Conservation (phyloP, 768 basidiomycete genomes). For the Tremella yokohamensis region DNA sequence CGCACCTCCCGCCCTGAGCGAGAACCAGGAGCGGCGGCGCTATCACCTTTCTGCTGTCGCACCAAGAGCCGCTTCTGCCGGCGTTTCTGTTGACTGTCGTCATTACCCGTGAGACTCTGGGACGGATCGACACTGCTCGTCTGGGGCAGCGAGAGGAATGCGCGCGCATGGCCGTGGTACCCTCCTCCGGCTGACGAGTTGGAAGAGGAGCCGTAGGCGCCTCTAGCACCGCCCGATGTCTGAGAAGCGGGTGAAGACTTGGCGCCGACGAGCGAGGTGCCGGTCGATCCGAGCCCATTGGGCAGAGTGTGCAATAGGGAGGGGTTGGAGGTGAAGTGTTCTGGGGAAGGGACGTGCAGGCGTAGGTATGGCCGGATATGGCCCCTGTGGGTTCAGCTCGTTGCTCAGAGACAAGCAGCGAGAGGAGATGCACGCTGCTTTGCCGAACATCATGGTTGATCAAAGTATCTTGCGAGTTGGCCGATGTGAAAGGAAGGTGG, state of each 20-base stretch:
- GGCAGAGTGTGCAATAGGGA: conserved; percentile 44
- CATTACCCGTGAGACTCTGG: conserved; percentile 3
- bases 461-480: too few relatives aligned
- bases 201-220: conserved; percentile 16
- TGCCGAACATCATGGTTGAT: conserved; percentile 33
- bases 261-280: conserved; percentile 8
- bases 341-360: conserved; percentile 30
- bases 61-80: too few relatives aligned
- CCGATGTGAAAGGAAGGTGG: too few relatives aligned
- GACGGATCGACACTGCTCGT: conserved; percentile 31
- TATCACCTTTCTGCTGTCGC: too few relatives aligned
- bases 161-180: conserved; percentile 40
- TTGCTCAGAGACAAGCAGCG: not conserved
- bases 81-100: not conserved
- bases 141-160: conserved; percentile 40
- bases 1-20: too few relatives aligned
- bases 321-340: conserved; percentile 49
- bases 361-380: conserved; percentile 50
- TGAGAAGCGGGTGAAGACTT: conserved; percentile 1
- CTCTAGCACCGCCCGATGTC: conserved; percentile 25
- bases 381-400: conserved; percentile 28
- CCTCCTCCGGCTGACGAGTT: not conserved
- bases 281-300: conserved; percentile 20
- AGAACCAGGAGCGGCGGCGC: too few relatives aligned
- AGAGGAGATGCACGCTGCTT: conserved; percentile 32